Base-by-base conservation (phyloP, 306 rosid genomes). In the Carpinus viminea region DNA sequence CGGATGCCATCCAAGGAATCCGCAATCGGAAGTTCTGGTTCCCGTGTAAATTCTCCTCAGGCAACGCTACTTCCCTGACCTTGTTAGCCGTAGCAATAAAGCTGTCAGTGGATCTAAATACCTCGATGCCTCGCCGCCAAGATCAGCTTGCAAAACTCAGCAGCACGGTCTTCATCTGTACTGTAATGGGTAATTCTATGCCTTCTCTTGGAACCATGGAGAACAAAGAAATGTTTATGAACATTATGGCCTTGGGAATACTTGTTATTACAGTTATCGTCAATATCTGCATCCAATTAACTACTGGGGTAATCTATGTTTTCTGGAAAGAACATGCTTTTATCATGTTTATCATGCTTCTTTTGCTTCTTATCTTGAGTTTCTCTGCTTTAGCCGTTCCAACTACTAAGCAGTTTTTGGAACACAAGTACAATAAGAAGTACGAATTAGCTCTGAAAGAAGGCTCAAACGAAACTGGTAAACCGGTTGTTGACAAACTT, bases 131-230 rank as follows among this genome's bases (percentile, higher is more conserved):
- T 66, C 68, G 88, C 78, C 91, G 79, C 74, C 81, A 75, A 3
- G 98, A 94, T 31, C 98, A 94, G 86, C 86, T 94, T 4, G 86
- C 92, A 7, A 94, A 94, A 80, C 97, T 94, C 26, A 85, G 91
- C 62, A 94, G 93, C 83, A 85, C 89, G 1, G 89, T 86, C 82
- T 64, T 94, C 75, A 83, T 91, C 87, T 89, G 96, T 80, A 89
- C 92, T 0, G 83, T 89, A 10, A 89, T 94, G 81, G 93, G 86
- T 59, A 91, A 89, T 77, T 87, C 97, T 76, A 87, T 94, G 92
- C 96, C 97, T 60, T 89, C 98, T 45, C 90, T 94, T 45, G 98
- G 97, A 36, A 79, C 76, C 82, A 94, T 91, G 82, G 90, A 84
- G 45, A 92, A 80, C 20, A 77, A 80, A 18, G 97, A 92, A 36